Evolutionary conservation across 257 asterid species (phyloP).

Genomic region (Datura wrightii): DNA sequence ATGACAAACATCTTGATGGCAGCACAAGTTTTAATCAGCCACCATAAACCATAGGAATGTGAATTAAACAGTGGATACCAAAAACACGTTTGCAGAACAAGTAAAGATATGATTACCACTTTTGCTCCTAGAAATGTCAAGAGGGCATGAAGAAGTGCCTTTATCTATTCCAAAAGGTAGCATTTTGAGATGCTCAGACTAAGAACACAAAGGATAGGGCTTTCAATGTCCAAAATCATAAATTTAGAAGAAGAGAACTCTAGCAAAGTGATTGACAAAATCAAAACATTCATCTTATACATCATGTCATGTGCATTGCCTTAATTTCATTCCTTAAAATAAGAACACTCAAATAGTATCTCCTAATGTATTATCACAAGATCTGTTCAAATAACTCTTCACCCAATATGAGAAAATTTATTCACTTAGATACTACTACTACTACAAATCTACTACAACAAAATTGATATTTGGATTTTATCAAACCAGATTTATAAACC

Average conservation of each 20-base stretch:
- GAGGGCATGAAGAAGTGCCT: slow-evolving; percentile 17
- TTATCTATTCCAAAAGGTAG: not conserved
- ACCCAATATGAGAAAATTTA: not conserved
- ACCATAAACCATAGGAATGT: not conserved
- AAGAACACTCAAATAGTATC: slow-evolving; percentile 3
- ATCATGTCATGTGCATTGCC: not conserved
- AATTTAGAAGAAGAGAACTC: not conserved
- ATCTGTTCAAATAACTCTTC: not conserved
- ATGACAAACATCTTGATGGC: not conserved
- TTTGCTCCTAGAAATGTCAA: not conserved
- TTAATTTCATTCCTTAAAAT: not conserved
- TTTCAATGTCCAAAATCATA: slow-evolving; percentile 8
- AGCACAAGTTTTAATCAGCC: not conserved
- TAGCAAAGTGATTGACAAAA: not conserved
- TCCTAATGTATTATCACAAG: not conserved
- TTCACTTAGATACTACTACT: not conserved
- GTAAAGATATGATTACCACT: not conserved
- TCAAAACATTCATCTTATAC: not conserved
- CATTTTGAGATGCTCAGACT: not conserved
- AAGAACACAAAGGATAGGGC: not conserved
- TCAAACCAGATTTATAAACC: not conserved
- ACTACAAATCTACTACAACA: not conserved
- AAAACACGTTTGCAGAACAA: slow-evolving; percentile 2
- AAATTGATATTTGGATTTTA: not conserved
- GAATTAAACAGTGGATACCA: not conserved